phyloP scores from a whole-genome alignment of 176 grass and related monocot species.

The Triticum monococcum region DNA sequence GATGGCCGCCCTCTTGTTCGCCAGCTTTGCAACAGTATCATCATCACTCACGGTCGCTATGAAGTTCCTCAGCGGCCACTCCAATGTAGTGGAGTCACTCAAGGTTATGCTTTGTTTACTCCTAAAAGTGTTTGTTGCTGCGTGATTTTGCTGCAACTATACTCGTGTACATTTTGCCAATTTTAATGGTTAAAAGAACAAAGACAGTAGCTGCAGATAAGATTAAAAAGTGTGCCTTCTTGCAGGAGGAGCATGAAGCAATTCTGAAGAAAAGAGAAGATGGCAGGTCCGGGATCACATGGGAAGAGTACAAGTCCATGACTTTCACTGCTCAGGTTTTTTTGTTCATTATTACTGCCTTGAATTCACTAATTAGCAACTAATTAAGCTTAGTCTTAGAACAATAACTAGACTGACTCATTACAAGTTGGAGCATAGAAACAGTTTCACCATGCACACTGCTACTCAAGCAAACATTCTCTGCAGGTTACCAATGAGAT shows the following conservation, averaged over 20 bases:
- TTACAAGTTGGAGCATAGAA: neutral
- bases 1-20: neutral
- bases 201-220: neutral
- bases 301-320: conserved; percentile 26
- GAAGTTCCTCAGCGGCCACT: neutral
- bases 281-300: neutral
- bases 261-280: conserved; percentile 11
- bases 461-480: neutral
- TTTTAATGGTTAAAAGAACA: neutral
- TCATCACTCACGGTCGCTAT: neutral
- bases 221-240: neutral
- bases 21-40: neutral
- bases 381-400: neutral
- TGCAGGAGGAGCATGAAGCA: conserved; percentile 18
- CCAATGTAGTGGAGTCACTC: neutral
- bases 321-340: conserved; percentile 4
- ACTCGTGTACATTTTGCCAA: neutral
- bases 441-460: neutral
- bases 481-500: conserved; percentile 16
- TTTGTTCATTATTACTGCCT: neutral
- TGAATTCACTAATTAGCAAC: neutral
- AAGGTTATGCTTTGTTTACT: neutral
- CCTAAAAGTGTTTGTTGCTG: neutral
- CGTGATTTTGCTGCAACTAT: neutral
- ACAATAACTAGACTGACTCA: neutral